Base-by-base conservation (phyloP, 768 basidiomycete genomes). In the Termitomyces sp. region DNA sequence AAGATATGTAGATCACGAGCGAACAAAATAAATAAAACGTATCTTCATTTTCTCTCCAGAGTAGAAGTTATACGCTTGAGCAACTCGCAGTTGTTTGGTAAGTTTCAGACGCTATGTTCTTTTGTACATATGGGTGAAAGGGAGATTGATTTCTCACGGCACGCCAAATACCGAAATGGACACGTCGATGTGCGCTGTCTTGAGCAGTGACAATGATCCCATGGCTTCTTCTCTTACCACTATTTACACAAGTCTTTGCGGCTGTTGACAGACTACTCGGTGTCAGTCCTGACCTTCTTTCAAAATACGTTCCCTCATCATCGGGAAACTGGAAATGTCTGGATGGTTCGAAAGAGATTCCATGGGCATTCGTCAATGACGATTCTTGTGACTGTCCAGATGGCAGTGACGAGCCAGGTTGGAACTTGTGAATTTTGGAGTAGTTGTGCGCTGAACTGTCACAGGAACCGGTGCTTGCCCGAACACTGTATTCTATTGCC, bases 351-450 rank as follows among this genome's bases (percentile, higher is more conserved):
- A 86, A 85, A 64, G 77, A 82, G 58, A 91, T 98, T 59, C 72
- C 85, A 2, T 93, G 86, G 85, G 70, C 74, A 34, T 84, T 88
- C 19, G 85, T 97, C 24, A 97, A 98, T 68, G 92, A 98, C 65
- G 93, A 98, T 70, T 93, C 85, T 64, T 98, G 94, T 65, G 94
- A 98, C 72, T 98, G 94, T 66, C 76, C 77, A 30, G 94, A 97
- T 65, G 93, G 93, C n/a, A 93, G 89, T 60, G 94, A 98, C 60
- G 94, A 98, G 67, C 94, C 94, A 68, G 94, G 94, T 87, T 42
- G 17, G 70, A 53, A 41, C 63, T 21, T n/a, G n/a, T 19, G 41
- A 48, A 58, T 42, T 0, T 17, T 24, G 21, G 30, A 40, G 8
- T 55, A 52, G 49, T 45, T 12, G 38, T 40, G 48, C 48, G 49